Evolutionary conservation across 2,329 filamentous ascomycete species (phyloP).

Genomic region (Ceratocystiopsis sp.): DNA sequence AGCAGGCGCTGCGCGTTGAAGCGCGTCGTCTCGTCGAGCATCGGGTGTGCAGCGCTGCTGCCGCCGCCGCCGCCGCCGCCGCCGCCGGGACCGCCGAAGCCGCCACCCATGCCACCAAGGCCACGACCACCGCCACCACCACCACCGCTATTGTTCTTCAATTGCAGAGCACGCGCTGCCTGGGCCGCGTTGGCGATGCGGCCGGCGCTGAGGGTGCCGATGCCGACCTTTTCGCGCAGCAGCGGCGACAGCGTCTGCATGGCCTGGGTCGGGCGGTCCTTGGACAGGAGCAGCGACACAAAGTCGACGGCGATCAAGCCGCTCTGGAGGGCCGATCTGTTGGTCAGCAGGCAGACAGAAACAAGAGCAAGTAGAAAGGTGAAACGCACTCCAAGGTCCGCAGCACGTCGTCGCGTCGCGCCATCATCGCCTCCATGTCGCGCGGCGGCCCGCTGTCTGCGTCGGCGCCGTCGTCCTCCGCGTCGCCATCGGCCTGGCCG

Average conservation of each 20-base stretch:
- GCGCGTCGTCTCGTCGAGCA: slow-evolving; percentile 18
- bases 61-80: neutral
- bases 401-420: slow-evolving; percentile 40
- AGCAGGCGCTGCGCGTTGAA: slow-evolving; percentile 22
- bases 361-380: neutral
- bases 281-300: slow-evolving; percentile 68
- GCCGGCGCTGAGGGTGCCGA: slow-evolving; percentile 57
- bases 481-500: slow-evolving; percentile 27
- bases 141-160: neutral
- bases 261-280: slow-evolving; percentile 56
- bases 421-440: slow-evolving; percentile 23
- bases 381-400: slow-evolving; percentile 36
- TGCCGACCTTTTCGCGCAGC: slow-evolving; percentile 53
- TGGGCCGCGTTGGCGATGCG: slow-evolving; percentile 44
- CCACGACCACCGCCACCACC: neutral
- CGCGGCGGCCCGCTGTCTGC: neutral
- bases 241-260: slow-evolving; percentile 51
- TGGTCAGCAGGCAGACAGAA: slow-evolving; percentile 5
- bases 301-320: slow-evolving; percentile 62
- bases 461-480: slow-evolving; percentile 21
- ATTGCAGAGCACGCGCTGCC: slow-evolving; percentile 16
- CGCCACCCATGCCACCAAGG: neutral
- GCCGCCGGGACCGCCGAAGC: neutral
- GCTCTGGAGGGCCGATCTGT: slow-evolving; percentile 35
- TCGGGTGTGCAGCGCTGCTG: neutral